These are phyloP conservation scores for Ophiostoma triangulosporum DNA, from an alignment of 2,329 filamentous ascomycete genomes.

Conservation along the genomic window DNA sequence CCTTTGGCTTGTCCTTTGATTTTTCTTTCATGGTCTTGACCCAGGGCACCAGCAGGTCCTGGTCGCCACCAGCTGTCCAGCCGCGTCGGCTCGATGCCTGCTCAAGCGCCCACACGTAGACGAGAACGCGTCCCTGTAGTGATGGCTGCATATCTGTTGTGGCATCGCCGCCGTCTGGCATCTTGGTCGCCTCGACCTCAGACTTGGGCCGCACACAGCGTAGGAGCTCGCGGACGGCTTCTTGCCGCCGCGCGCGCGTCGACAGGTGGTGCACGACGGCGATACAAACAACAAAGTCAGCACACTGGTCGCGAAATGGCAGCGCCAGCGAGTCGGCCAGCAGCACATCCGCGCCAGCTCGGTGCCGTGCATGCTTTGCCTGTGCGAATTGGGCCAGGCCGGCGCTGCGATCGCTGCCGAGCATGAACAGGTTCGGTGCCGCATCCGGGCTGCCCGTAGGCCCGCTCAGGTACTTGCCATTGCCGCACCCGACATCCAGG, in stretches of 20 bases:
- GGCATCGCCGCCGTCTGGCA: neutral
- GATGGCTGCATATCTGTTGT: neutral
- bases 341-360: constrained; percentile 43
- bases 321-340: constrained; percentile 76
- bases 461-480: constrained; percentile 71
- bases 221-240: constrained; percentile 60
- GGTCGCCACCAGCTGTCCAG: constrained; percentile 70
- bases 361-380: constrained; percentile 15
- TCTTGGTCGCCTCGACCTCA: neutral
- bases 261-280: constrained; percentile 91
- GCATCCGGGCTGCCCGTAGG: neutral
- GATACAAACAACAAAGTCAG: constrained; percentile 84
- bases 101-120: constrained; percentile 95
- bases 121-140: constrained; percentile 37
- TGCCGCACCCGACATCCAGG: constrained; percentile 87
- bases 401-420: constrained; percentile 71
- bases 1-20: neutral
- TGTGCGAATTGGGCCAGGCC: constrained; percentile 39
- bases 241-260: constrained; percentile 56
- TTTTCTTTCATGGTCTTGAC: constrained; percentile 30
- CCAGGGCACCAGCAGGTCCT: constrained; percentile 96
- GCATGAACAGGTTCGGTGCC: constrained; percentile 49
- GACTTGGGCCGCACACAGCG: constrained; percentile 39
- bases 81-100: constrained; percentile 75
- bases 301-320: constrained; percentile 49